phyloP scores from a whole-genome alignment of 768 basidiomycete species.

The Psilocybe azurescens region DNA sequence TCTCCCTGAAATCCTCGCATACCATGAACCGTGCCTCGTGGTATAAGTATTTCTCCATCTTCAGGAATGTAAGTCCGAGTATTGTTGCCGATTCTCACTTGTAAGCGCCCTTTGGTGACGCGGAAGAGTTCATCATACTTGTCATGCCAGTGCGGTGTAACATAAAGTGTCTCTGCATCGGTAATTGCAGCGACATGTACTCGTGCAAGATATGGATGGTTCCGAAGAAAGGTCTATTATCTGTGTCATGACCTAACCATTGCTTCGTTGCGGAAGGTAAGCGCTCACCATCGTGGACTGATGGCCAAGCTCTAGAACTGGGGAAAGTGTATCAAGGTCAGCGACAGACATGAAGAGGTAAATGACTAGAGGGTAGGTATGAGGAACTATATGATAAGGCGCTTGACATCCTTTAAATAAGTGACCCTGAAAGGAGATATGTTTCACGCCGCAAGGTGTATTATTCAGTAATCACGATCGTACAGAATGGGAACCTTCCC shows the following conservation, averaged over 20 bases:
- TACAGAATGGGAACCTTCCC: too few relatives aligned
- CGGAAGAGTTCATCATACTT: conserved; percentile 37
- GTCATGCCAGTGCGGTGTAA: conserved; percentile 41
- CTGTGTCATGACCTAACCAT: neutral
- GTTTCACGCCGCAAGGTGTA: too few relatives aligned
- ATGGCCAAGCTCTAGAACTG: conserved; percentile 8
- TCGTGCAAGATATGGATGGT: conserved; percentile 32
- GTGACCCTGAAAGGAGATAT: too few relatives aligned
- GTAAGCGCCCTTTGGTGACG: conserved; percentile 33
- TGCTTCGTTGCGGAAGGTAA: neutral
- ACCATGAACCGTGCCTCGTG: conserved; percentile 33
- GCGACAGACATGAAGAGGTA: conserved; percentile 5
- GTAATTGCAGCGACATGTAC: conserved; percentile 25
- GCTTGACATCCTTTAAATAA: too few relatives aligned
- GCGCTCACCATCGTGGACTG: conserved; percentile 9
- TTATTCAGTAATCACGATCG: too few relatives aligned
- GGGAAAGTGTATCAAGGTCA: conserved; percentile 9
- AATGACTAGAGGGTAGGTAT: neutral
- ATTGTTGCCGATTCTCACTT: conserved; percentile 29
- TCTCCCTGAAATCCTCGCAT: conserved; percentile 30
- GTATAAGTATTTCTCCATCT: conserved; percentile 36
- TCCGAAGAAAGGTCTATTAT: conserved; percentile 35
- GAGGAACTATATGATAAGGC: too few relatives aligned
- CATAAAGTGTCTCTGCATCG: conserved; percentile 30
- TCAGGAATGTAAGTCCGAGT: conserved; percentile 30